A percentile compares a stretch with the other conserved stretches of the same genome.
These are phyloP conservation scores for Davidsoniella virescens DNA, from an alignment of 2,329 filamentous ascomycete genomes.

Conservation along the genomic window DNA sequence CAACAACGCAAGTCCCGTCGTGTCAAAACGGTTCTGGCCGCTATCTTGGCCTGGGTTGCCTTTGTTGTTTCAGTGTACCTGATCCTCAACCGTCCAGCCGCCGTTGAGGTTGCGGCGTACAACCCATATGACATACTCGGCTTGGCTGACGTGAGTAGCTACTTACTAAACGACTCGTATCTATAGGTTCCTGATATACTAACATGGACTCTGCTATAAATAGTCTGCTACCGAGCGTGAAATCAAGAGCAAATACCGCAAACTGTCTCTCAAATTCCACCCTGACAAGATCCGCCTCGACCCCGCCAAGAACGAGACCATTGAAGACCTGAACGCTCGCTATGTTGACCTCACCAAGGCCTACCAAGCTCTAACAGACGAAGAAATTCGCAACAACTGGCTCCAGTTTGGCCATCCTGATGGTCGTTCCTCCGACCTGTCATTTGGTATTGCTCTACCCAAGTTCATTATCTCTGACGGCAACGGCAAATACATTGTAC, in stretches of 20 bases:
- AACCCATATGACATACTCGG: conserved; percentile 93
- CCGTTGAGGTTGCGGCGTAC: conserved; percentile 51
- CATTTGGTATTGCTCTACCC: conserved; percentile 90
- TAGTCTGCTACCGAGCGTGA: conserved; percentile 71
- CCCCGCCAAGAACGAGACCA: conserved; percentile 71
- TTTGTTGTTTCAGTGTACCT: conserved; percentile 89
- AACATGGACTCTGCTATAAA: neutral
- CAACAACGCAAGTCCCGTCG: conserved; percentile 82
- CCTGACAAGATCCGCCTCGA: conserved; percentile 86
- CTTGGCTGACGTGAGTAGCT: conserved; percentile 51
- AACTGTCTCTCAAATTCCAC: conserved; percentile 70
- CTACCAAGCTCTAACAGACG: conserved; percentile 93
- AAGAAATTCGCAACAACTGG: conserved; percentile 94
- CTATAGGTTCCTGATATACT: neutral
- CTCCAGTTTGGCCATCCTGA: conserved; percentile 92
- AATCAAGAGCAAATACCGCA: conserved; percentile 84
- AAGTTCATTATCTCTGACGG: conserved; percentile 85
- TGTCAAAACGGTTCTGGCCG: conserved; percentile 66
- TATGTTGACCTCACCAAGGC: conserved; percentile 96
- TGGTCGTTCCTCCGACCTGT: conserved; percentile 83
- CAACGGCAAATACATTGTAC: conserved; percentile 85
- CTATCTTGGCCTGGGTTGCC: conserved; percentile 59
- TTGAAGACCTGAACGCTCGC: conserved; percentile 66
- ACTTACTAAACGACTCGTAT: neutral
- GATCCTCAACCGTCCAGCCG: conserved; percentile 40